Evolutionary conservation across 2,329 filamentous ascomycete genomes (phyloP), one percentile per base, ranked within the genome.

Genomic region (Monilinia fructicola): DNA sequence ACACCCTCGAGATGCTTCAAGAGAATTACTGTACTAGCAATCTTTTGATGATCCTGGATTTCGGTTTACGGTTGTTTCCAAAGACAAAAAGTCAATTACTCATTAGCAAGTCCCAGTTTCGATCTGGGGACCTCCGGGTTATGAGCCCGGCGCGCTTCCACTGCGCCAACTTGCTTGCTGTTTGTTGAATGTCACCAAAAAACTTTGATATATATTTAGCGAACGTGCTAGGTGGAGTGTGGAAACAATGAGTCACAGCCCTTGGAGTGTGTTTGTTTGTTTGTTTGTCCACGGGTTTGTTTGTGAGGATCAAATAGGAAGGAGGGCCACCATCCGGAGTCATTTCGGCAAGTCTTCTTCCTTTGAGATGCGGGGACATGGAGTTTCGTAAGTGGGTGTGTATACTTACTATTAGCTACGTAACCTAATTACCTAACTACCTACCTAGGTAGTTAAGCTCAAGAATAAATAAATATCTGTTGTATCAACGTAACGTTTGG

Each of bases 81-180:
- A 58, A 3, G 1, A 1, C 7, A 4, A 2, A 4, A 1, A 3
- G 1, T 0, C 0, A 14, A 35, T 7, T 2, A 0, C 0, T n/a
- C 0, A 0, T 6, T 55, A 59, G 42, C 56, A 48, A 60, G 42
- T 48, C 56, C 56, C 42, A 48, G 42, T 59, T 59, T 59, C 75
- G 75, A 76, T 77, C 75, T 69, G 71, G 73, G 71, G 75, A 71
- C 75, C 75, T 76, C 75, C 74, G 75, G 75, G 75, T 76, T 76
- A 76, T 77, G 75, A 76, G 75, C 75, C 75, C 74, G 75, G 75
- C 69, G 67, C 75, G 75, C 75, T 77, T 76, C 75, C 74, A 70
- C 75, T 76, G 56, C 56, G 56, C 56, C 56, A 59, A 59, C 56
- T 60, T 60, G 56, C 56, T 48, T 38, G 7, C 23, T 18, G 0